Percentiles rank a stretch among this genome's conserved stretches.
Evolutionary conservation across 2,329 filamentous ascomycete genomes (phyloP).

Genomic region (Davidsoniella virescens): DNA sequence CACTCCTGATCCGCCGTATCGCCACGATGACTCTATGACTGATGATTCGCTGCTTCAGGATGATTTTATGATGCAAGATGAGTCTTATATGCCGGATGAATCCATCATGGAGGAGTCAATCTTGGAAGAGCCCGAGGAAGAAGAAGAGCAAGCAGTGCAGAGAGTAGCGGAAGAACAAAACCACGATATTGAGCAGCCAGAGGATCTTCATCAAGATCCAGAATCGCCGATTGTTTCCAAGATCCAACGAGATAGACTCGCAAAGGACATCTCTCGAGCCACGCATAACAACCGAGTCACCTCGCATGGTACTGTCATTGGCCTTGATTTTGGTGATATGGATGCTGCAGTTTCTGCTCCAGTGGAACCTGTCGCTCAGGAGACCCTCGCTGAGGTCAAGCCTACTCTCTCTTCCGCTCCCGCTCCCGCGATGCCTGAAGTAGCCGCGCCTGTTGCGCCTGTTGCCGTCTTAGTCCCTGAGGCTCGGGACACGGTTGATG

Average conservation of each 20-base stretch:
- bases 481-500: not conserved
- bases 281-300: too few relatives aligned
- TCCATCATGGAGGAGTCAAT: not conserved
- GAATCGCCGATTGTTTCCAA: too few relatives aligned
- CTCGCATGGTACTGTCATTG: too few relatives aligned
- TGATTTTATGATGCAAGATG: too few relatives aligned
- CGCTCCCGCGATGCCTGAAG: not conserved
- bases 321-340: too few relatives aligned
- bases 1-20: not conserved
- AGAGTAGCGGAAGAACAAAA: not conserved
- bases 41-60: too few relatives aligned
- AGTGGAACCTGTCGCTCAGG: not conserved
- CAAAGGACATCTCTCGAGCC: too few relatives aligned
- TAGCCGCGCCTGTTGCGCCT: not conserved
- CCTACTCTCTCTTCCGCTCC: not conserved
- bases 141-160: not conserved
- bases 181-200: too few relatives aligned
- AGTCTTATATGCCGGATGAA: not conserved
- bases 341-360: not conserved
- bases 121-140: constrained; percentile 4
- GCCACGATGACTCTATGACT: not conserved
- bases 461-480: not conserved
- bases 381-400: not conserved
- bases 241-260: too few relatives aligned
- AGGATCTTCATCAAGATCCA: not conserved